Evolutionary conservation across 148 eudicot species (phyloP), one percentile per base, ranked within the genome.

Genomic region (Silene uniflora): DNA sequence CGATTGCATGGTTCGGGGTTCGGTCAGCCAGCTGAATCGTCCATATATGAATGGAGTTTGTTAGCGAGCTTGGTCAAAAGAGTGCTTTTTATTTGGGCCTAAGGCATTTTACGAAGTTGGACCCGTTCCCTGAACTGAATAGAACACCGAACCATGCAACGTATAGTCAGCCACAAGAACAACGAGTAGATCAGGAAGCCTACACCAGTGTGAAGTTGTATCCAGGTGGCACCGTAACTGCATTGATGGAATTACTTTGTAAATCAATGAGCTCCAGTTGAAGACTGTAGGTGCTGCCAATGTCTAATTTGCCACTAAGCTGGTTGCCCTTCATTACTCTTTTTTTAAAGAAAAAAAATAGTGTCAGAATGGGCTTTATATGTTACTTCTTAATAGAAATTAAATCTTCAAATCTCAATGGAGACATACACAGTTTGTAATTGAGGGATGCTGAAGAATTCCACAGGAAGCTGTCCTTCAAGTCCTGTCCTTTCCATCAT

Each of bases 391-490:
- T 4, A 9, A 12, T 62, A 72, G 8, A 62, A 29, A 64, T 63
- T 13, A 71, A n/a, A 12, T 72, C 39, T 42, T 14, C 19, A 25
- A 47, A 16, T 52, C 6, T 13, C 58, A n/a, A 69, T 44, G 35
- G 52, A 73, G 66, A 79, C 96, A 89, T 76, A 95, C 97, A 89
- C 80, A 46, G 82, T 84, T 84, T 89, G 84, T 79, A 94, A 77
- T 10, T 80, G 77, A 75, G 91, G 81, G 59, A 87, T 84, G 85
- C 83, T 70, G 86, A 94, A 94, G 62, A 92, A 75, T 75, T 77
- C 71, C 77, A 47, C 84, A 5, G 98, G 97, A 76, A 94, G 71
- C 63, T 71, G 59, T 81, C 97, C 97, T 73, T 68, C 78, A 73
- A 94, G 85, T 71, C 73, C 79, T 42, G 96, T 86, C 8, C 60